Evolutionary conservation across 1,139 yeast genomes (phyloP).

Genomic region (Protomyces inouyei): DNA sequence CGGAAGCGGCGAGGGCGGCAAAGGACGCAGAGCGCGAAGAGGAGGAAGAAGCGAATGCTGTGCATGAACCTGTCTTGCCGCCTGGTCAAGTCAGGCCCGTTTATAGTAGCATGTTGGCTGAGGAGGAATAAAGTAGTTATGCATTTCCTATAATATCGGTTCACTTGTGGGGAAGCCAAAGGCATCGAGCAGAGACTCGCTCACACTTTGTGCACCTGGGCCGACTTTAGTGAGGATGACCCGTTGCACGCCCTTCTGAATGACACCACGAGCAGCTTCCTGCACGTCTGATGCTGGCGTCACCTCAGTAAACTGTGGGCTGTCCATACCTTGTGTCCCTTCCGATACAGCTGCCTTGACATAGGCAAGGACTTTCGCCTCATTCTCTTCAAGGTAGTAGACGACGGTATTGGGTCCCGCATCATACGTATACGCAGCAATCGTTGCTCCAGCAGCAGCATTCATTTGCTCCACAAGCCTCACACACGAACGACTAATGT

Average conservation of each 20-base stretch:
- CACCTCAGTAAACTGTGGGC: conserved; percentile 39
- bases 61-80: not conserved
- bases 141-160: too few species aligned
- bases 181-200: conserved; percentile 26
- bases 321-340: conserved; percentile 65
- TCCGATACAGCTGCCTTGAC: conserved; percentile 46
- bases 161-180: not conserved
- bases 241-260: conserved; percentile 64
- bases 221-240: conserved; percentile 84
- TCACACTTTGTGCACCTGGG: conserved; percentile 56
- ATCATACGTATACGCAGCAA: conserved; percentile 95
- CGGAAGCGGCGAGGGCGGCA: not conserved
- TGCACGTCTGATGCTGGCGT: conserved; percentile 51
- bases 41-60: not conserved
- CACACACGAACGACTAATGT: conserved; percentile 84
- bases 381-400: conserved; percentile 74
- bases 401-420: conserved; percentile 99
- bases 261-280: conserved; percentile 71
- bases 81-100: not conserved
- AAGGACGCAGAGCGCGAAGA: not conserved
- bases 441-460: conserved; percentile 52
- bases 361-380: conserved; percentile 50
- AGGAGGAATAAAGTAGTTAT: not conserved
- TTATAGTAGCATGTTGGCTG: not conserved
- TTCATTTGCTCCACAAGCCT: conserved; percentile 77